Conservation (phyloP, 192 early-diverging fungal genomes). For the Mortierella antarctica region DNA sequence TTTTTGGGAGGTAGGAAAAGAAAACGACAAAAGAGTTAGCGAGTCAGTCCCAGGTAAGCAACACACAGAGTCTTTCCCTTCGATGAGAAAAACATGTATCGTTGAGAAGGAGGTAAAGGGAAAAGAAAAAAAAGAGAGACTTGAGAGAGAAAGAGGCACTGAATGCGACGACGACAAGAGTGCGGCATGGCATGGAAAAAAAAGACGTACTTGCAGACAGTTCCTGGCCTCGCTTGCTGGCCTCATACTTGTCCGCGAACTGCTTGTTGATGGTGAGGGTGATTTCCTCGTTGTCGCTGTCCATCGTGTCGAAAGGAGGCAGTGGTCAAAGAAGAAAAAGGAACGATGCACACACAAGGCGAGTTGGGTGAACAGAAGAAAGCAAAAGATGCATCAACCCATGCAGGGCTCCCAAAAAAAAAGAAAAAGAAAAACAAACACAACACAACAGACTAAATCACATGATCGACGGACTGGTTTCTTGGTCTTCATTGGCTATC, state of each 20-base stretch:
- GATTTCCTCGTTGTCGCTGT: conserved; percentile 43
- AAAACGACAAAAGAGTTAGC: neutral
- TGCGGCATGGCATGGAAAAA: conserved; percentile 14
- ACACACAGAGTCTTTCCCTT: too few species aligned
- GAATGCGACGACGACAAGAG: neutral
- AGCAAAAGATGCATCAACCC: neutral
- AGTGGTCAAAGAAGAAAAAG: neutral
- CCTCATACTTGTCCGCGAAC: conserved; percentile 74
- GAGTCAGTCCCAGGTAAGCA: too few species aligned
- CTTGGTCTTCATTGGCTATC: conserved; percentile 6
- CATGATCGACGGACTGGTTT: conserved; percentile 14
- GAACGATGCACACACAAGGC: neutral
- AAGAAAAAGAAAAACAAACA: conserved; percentile 14
- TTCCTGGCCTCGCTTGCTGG: conserved; percentile 74
- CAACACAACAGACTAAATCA: conserved; percentile 5
- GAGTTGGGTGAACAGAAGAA: neutral
- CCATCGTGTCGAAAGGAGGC: conserved; percentile 10
- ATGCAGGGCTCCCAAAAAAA: conserved; percentile 12
- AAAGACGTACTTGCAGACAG: conserved; percentile 64
- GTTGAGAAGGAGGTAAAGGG: neutral
- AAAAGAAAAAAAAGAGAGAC: neutral
- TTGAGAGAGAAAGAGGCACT: neutral
- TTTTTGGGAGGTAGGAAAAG: neutral
- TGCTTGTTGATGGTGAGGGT: conserved; percentile 56
- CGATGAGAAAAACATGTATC: neutral